Evolutionary conservation across 257 asterid species (phyloP).

Genomic region (Solanum acaule): DNA sequence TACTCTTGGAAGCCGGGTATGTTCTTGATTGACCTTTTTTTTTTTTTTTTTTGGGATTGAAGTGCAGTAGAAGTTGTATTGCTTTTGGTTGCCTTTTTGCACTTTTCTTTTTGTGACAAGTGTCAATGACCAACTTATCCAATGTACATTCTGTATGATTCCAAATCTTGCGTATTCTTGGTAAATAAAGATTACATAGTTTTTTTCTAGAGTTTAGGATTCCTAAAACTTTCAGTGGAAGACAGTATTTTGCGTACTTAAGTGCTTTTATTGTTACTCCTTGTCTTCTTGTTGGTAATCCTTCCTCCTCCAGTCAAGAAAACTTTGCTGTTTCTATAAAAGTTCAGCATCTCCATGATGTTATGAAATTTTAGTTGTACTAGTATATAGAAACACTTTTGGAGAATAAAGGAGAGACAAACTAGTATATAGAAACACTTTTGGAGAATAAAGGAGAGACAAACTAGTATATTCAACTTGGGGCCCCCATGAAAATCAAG

Average conservation of each 20-base stretch:
- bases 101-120: not conserved
- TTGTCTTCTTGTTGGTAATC: not conserved
- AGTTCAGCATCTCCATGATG: not conserved
- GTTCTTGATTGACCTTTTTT: not conserved
- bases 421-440: not conserved
- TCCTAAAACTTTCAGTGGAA: not conserved
- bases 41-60: not conserved
- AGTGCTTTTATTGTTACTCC: not conserved
- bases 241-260: not conserved
- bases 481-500: not conserved
- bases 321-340: not conserved
- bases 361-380: not conserved
- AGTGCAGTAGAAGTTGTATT: not conserved
- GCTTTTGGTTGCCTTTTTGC: not conserved
- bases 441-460: not conserved
- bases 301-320: not conserved
- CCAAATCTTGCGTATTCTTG: not conserved
- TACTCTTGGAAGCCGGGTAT: constrained; percentile 95
- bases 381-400: not conserved
- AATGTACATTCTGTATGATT: not conserved
- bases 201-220: not conserved
- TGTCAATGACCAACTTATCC: not conserved
- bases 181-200: not conserved
- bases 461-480: not conserved
- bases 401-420: not conserved